These are phyloP conservation scores for Wallacemonas sp. DNA, from an alignment of 208 protist genomes.

Conservation along the genomic window DNA sequence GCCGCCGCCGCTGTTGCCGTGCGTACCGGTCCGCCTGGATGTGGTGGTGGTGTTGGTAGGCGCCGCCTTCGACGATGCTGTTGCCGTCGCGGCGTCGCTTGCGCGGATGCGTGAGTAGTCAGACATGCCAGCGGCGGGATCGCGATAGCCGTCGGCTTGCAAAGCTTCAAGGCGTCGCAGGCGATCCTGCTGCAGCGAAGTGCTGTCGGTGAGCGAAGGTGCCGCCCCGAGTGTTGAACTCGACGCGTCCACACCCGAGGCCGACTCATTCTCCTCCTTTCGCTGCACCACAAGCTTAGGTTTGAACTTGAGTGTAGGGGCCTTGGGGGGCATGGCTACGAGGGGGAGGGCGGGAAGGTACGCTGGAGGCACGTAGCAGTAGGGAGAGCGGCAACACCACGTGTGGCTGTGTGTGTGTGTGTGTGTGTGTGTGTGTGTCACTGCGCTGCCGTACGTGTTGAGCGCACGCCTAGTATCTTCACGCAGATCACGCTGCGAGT, in stretches of 20 bases:
- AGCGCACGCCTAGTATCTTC: too few relatives aligned
- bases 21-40: not conserved
- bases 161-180: constrained; percentile 47
- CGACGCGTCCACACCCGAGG: not conserved
- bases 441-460: too few relatives aligned
- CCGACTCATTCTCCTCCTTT: constrained; percentile 18
- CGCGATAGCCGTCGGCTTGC: not conserved
- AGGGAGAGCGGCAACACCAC: too few relatives aligned
- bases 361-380: too few relatives aligned
- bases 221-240: not conserved
- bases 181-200: constrained; percentile 56
- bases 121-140: not conserved
- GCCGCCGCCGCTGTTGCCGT: not conserved
- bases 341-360: not conserved
- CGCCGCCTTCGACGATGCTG: not conserved
- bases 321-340: constrained; percentile 57
- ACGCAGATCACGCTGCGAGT: too few relatives aligned
- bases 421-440: not conserved
- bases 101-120: constrained; percentile 10
- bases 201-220: constrained; percentile 25
- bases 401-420: not conserved
- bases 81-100: not conserved
- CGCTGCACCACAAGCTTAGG: constrained; percentile 44
- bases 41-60: not conserved
- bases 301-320: constrained; percentile 68